Conservation (phyloP, 2,329 filamentous ascomycete genomes). For the Ilyonectria destructans region DNA sequence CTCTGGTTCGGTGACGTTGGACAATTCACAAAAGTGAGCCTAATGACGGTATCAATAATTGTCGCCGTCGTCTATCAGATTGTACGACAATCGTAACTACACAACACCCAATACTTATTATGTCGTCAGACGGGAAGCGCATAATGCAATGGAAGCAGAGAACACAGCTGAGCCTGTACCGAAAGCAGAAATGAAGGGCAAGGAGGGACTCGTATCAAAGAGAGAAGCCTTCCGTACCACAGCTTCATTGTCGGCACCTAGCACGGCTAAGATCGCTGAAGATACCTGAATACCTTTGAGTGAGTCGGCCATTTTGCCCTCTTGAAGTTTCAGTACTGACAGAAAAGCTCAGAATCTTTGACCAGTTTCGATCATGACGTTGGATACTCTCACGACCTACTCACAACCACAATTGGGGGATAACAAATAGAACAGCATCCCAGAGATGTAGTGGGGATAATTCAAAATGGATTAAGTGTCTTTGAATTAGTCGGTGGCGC, state of each 20-base stretch:
- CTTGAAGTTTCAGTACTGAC: not conserved
- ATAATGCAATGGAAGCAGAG: no score
- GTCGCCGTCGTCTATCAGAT: not conserved
- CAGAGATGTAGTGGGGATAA: not conserved
- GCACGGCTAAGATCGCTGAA: not conserved
- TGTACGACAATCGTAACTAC: not conserved
- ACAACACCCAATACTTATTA: not conserved
- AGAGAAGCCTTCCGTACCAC: no score
- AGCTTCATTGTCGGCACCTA: no score
- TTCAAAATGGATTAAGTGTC: not conserved
- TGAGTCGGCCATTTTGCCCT: not conserved
- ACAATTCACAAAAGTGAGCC: not conserved
- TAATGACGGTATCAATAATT: not conserved
- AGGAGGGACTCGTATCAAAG: no score
- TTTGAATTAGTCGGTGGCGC: not conserved
- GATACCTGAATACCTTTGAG: no score
- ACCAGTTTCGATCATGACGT: not conserved
- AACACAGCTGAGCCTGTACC: no score
- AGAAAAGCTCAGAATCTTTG: not conserved
- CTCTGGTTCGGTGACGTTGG: not conserved
- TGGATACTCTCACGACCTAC: no score
- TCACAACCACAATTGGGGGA: no score
- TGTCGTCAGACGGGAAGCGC: no score
- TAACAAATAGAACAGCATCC: not conserved
- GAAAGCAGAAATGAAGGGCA: no score